Evolutionary conservation across 1,139 yeast species (phyloP).

Genomic region (Taphrina wiesneri): DNA sequence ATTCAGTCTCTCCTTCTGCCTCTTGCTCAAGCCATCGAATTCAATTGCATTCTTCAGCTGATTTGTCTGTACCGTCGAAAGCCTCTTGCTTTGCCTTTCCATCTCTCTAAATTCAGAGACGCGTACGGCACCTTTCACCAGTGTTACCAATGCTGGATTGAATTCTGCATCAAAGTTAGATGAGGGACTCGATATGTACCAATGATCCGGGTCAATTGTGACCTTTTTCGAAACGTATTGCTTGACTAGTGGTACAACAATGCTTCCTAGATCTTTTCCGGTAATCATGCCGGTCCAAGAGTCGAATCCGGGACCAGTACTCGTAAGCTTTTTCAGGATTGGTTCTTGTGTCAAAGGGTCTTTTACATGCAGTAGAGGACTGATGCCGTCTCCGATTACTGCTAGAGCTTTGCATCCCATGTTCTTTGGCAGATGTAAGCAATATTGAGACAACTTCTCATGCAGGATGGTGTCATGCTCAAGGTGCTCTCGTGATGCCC

Average conservation of each 20-base stretch:
- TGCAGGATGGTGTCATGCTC: constrained; percentile 22
- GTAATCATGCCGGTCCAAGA: constrained; percentile 27
- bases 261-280: constrained; percentile 18
- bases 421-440: constrained; percentile 4
- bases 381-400: constrained; percentile 25
- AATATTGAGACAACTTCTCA: constrained; percentile 7
- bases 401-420: constrained; percentile 26
- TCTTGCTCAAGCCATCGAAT: constrained; percentile 22
- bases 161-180: constrained; percentile 13
- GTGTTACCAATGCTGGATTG: constrained; percentile 11
- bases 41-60: constrained; percentile 20
- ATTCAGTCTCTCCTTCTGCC: constrained; percentile 29
- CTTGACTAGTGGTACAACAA: constrained; percentile 10
- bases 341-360: constrained; percentile 25
- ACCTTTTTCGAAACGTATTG: constrained; percentile 7
- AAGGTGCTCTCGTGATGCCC: constrained; percentile 22
- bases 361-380: constrained; percentile 17
- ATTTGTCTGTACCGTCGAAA: constrained; percentile 16
- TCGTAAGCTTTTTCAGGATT: constrained; percentile 3
- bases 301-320: constrained; percentile 25
- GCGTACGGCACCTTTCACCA: constrained; percentile 16
- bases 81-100: constrained; percentile 7
- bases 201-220: constrained; percentile 11
- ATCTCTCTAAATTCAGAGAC: constrained; percentile 16
- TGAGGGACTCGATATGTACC: constrained; percentile 28